Evolutionary conservation across 2,329 filamentous ascomycete genomes (phyloP).

Genomic region (Aspergillus pseudonomiae): DNA sequence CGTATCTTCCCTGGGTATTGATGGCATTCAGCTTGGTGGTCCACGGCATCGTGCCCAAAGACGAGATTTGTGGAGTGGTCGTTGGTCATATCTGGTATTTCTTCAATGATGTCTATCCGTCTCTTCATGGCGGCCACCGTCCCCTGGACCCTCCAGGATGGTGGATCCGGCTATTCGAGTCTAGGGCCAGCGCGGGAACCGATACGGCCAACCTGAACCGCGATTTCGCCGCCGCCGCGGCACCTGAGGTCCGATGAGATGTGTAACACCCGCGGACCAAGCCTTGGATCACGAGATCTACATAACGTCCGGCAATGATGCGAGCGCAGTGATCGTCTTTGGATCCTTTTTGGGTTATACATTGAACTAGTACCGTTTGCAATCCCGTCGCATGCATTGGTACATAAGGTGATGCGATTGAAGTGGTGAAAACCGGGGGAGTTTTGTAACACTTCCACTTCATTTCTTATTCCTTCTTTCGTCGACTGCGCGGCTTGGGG

Average conservation of each 20-base stretch:
- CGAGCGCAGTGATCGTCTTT: background rate
- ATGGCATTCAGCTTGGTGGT: slow-evolving; percentile 91
- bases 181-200: slow-evolving; percentile 21
- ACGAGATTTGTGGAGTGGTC: slow-evolving; percentile 92
- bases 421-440: background rate
- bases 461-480: background rate
- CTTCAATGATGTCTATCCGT: slow-evolving; percentile 94
- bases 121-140: slow-evolving; percentile 78
- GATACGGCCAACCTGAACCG: slow-evolving; percentile 33
- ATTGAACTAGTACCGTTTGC: background rate
- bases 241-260: slow-evolving; percentile 36
- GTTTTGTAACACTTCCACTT: background rate
- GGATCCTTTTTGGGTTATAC: background rate
- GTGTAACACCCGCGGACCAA: background rate
- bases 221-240: slow-evolving; percentile 38
- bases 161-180: slow-evolving; percentile 84
- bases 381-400: background rate
- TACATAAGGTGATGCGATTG: background rate
- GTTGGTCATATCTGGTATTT: slow-evolving; percentile 99
- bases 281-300: too few relatives aligned
- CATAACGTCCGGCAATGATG: background rate
- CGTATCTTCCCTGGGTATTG: slow-evolving; percentile 93
- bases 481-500: background rate
- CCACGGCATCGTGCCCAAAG: slow-evolving; percentile 86
- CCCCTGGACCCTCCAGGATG: slow-evolving; percentile 87